A percentile compares a stretch with the other conserved stretches of the same genome.
These are phyloP conservation scores for Dendrobium officinale DNA, from an alignment of 106 monocot species.

Conservation along the genomic window DNA sequence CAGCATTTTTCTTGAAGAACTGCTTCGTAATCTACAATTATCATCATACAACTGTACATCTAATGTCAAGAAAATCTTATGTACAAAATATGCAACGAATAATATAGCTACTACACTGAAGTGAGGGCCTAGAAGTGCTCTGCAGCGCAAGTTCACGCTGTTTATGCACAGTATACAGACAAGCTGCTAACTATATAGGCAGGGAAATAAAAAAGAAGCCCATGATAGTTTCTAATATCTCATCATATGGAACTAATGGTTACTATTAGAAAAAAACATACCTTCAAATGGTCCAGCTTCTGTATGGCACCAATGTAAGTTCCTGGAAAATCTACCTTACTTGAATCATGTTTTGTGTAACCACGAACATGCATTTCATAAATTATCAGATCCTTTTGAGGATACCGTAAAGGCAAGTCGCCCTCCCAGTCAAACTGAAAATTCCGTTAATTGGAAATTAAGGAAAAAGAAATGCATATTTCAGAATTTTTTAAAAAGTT, in stretches of 20 bases:
- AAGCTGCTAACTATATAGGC: not conserved
- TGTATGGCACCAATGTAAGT: conserved; percentile 70
- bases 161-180: not conserved
- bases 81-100: not conserved
- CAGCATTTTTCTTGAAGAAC: not conserved
- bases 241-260: conserved; percentile 1
- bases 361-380: conserved; percentile 97
- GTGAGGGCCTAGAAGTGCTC: not conserved
- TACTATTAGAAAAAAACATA: conserved; percentile 8
- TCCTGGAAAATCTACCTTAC: conserved; percentile 58
- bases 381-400: conserved; percentile 67
- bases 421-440: conserved; percentile 97
- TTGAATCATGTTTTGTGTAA: conserved; percentile 84
- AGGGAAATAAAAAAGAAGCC: not conserved
- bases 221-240: not conserved
- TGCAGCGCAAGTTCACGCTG: too few relatives aligned
- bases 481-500: not conserved
- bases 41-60: not conserved
- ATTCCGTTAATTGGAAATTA: not conserved
- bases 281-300: conserved; percentile 83
- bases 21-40: not conserved
- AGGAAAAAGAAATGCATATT: not conserved
- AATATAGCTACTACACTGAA: not conserved
- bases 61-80: not conserved
- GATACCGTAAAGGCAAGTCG: conserved; percentile 53